phyloP scores from a whole-genome alignment of 2,329 filamentous ascomycete genomes.

The Penicillium expansum region DNA sequence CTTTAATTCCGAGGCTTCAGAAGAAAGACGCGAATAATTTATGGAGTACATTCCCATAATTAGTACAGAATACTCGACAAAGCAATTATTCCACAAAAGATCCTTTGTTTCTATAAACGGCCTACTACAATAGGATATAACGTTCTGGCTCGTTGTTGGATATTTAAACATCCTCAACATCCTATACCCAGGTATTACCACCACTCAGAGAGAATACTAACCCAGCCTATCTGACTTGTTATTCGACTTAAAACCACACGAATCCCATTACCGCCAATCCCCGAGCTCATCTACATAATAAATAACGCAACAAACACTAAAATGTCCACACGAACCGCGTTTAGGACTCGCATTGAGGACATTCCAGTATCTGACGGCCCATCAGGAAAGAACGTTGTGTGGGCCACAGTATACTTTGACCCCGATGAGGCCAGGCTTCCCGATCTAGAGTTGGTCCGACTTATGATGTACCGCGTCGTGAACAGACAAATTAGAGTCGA shows the following conservation, averaged over 20 bases:
- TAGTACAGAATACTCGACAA: neutral
- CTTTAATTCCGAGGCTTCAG: neutral
- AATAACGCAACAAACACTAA: neutral
- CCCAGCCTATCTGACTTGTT: no score
- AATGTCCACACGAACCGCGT: neutral
- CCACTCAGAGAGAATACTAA: neutral
- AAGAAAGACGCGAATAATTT: neutral
- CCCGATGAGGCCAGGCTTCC: neutral
- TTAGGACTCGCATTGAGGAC: neutral
- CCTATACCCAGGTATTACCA: no score
- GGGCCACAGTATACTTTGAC: slow-evolving; percentile 3
- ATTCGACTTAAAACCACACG: rapidly evolving
- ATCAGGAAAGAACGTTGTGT: neutral
- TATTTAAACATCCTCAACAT: neutral
- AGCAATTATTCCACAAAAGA: neutral
- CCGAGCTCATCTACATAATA: neutral
- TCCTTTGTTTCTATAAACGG: neutral
- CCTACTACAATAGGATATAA: neutral
- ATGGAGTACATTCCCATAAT: no score
- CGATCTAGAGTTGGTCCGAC: neutral
- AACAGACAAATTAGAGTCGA: neutral
- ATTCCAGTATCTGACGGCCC: neutral
- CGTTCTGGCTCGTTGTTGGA: neutral
- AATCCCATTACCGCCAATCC: no score
- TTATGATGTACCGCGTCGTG: slow-evolving; percentile 1